Base-by-base conservation (phyloP, 1,284 basidiomycete genomes). In the Apiotrichum laibachii region DNA sequence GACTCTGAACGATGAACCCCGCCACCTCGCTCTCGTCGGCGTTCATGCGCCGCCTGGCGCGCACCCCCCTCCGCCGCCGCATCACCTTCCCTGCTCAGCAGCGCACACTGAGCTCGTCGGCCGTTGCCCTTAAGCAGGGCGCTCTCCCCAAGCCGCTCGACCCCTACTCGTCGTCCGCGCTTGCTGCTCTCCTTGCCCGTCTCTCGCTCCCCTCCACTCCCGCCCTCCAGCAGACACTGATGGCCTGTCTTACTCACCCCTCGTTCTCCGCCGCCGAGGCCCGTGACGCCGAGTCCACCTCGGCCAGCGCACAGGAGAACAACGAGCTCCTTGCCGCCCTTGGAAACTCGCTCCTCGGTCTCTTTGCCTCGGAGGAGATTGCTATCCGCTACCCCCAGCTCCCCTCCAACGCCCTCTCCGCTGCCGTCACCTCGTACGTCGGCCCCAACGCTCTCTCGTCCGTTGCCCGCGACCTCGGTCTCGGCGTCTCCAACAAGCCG, bases 291-390 rank as follows among this genome's bases (percentile, higher is more conserved):
- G 35, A 50, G 12, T 18, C 22, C 7, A 26, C 16, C n/a, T 10
- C 18, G 10, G 40, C 37, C 22, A n/a, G 15, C 16, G 47, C n/a
- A 13, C 39, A 19, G 3, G 55, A 73, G 74, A 68, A 87, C 85
- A 97, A 98, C 78, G 86, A 84, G n/a, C 84, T 89, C 50, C 84
- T 97, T 6, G 83, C 88, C 0, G 78, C 84, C 0, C 78, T 96
- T 8, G 95, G 95, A 35, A 98, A 98, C 79, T 85, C 89, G 1
- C 82, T 99, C 48, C 84, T 98, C 72, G 95, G 95, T 53, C 82
- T 98, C 43, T 91, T 98, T 67, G 89, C 90, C 6, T 82, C 89
- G 0, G 95, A 99, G 79, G 86, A 88, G 73, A 79, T 98, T 35
- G 84, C 90, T 60, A 82, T 88, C 10, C 82, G 86, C 49, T 98